These are phyloP conservation scores for Exophiala oligosperma DNA, from an alignment of 2,329 filamentous ascomycete species.

Conservation along the genomic window DNA sequence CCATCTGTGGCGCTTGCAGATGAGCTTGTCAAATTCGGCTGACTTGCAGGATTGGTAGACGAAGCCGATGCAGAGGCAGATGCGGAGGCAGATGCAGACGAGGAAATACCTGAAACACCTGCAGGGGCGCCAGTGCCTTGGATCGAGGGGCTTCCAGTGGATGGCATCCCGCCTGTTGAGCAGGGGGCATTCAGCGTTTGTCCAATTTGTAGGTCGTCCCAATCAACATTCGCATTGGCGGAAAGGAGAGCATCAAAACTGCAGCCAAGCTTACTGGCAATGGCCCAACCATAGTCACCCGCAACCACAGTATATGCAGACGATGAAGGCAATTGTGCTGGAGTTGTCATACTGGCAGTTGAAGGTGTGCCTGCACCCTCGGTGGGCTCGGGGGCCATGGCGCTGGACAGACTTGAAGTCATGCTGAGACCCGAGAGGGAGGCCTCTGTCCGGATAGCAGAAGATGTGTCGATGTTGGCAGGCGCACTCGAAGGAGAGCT, in stretches of 20 bases:
- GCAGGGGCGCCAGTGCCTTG: background rate
- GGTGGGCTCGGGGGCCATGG: background rate
- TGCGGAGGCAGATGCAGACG: background rate
- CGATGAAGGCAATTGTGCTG: background rate
- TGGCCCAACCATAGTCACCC: constrained; percentile 20
- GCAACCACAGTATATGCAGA: constrained; percentile 17
- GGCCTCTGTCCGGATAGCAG: too few relatives aligned
- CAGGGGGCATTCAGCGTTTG: constrained; percentile 20
- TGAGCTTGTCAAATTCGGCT: background rate
- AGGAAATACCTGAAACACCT: background rate
- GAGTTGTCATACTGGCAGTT: constrained; percentile 3
- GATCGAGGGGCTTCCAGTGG: background rate
- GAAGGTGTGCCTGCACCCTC: background rate
- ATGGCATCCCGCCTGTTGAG: background rate
- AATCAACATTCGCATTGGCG: constrained; percentile 23
- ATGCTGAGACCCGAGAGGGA: background rate
- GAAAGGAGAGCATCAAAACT: constrained; percentile 18
- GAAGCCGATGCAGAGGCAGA: background rate
- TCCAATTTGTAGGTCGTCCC: constrained; percentile 21
- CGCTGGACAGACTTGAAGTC: background rate
- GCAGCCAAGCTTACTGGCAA: constrained; percentile 21
- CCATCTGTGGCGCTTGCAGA: background rate
- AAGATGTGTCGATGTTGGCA: too few relatives aligned
- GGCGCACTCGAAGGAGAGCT: background rate
- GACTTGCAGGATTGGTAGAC: background rate